Conservation (phyloP, 73 alveolate genomes). For the Uronychia setigera region DNA sequence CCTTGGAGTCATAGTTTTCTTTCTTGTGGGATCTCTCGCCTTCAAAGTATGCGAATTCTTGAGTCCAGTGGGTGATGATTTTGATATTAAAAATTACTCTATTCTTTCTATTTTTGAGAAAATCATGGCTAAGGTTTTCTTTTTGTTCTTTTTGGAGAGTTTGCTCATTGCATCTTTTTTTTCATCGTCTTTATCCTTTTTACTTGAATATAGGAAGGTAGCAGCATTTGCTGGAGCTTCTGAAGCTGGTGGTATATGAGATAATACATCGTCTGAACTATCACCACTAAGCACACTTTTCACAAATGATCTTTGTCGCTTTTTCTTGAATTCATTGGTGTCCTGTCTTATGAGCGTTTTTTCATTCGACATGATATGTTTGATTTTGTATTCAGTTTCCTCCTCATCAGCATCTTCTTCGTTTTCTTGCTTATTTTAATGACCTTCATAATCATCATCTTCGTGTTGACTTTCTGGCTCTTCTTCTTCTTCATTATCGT, state of each 20-base stretch:
- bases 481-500: no score
- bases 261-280: no score
- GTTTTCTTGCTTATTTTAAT: no score
- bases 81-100: not conserved
- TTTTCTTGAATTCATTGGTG: not conserved
- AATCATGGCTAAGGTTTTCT: not conserved
- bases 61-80: not conserved
- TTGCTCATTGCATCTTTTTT: not conserved
- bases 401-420: not conserved
- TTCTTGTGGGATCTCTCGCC: not conserved
- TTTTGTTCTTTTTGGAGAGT: not conserved
- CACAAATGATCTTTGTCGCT: no score
- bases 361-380: not conserved
- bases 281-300: no score
- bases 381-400: not conserved
- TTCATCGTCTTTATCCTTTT: not conserved
- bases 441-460: no score
- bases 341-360: not conserved
- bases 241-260: not conserved
- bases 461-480: no score
- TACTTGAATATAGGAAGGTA: not conserved
- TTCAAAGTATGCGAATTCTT: not conserved
- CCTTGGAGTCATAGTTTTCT: not conserved
- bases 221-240: constrained; percentile 1
- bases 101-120: not conserved